Evolutionary conservation across 2,329 filamentous ascomycete species (phyloP), one percentile per base, ranked within the genome.

Genomic region (Fusarium falciforme): DNA sequence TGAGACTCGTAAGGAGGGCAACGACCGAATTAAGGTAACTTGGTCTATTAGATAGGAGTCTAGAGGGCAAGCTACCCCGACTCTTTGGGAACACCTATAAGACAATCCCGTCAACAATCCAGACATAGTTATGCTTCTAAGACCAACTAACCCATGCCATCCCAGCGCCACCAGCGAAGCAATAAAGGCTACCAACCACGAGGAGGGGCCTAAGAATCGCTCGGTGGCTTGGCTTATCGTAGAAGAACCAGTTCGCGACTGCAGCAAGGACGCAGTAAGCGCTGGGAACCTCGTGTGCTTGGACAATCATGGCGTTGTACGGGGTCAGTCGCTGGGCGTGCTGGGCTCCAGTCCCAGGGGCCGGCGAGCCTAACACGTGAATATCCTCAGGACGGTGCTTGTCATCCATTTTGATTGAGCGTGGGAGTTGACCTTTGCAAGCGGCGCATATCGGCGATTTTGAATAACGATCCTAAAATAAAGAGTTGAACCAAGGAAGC

Each of bases 221-320:
- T 3, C 36, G n/a, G 62, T 31, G 35, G 27, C 58, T n/a, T 40
- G 42, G 33, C 63, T 49, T 16, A 69, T 25, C 12, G 49, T 66
- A 54, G 42, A 70, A 70, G 12, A 70, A 20, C 67, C 67, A 70
- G 38, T 70, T 70, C 16, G 54, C 63, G 55, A 62, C 42, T 5
- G 67, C 49, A 10, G 55, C 49, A 33, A 63, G 36, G 20, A 68
- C 7, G 33, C 38, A 55, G 25, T 54, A 64, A 36, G 29, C 49
- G 25, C 35, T 35, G 16, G 35, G 35, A 40, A 59, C 42, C 31
- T 68, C 55, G 36, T 68, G 61, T 9, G 61, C 64, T 35, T 68
- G n/a, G n/a, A 68, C 52, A 16, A 68, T 59, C 36, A 68, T 68
- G 27, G 44, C 29, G 20, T 64, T 38, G 11, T 68, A 68, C 31